Conservation (phyloP, 345 rosid species). For the Citrus glauca region DNA sequence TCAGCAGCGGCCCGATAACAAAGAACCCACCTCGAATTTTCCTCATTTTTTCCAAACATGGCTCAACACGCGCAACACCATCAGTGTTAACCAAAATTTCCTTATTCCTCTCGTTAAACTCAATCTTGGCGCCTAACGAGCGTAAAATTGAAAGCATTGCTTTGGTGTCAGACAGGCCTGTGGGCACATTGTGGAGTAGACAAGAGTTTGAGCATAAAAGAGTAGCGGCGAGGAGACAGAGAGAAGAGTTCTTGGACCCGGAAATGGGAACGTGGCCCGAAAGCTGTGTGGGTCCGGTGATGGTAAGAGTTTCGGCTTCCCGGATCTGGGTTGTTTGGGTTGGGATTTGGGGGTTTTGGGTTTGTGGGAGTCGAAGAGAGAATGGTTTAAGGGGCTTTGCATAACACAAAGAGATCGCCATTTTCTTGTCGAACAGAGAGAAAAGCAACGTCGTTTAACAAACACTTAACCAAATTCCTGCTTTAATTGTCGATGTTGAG, state of each 20-base stretch:
- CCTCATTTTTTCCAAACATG: constrained; percentile 21
- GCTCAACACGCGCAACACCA: constrained; percentile 12
- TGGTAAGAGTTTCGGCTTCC: constrained; percentile 8
- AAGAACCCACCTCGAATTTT: constrained; percentile 31
- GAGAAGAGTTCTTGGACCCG: constrained; percentile 33
- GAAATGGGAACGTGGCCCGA: constrained; percentile 29
- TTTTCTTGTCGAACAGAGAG: background rate
- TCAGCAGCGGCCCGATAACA: constrained; percentile 29
- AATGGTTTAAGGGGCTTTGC: background rate
- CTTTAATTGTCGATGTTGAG: too few species aligned
- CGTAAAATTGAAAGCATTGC: constrained; percentile 21
- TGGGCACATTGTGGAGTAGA: constrained; percentile 18
- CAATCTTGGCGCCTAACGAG: constrained; percentile 26
- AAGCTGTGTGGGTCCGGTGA: constrained; percentile 31
- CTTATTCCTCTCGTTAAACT: background rate
- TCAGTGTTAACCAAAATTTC: constrained; percentile 12
- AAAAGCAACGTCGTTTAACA: background rate
- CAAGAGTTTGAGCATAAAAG: constrained; percentile 26
- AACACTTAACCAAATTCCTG: too few species aligned
- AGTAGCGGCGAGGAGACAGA: constrained; percentile 30
- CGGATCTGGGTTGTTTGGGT: background rate
- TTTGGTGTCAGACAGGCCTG: constrained; percentile 3
- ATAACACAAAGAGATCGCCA: background rate
- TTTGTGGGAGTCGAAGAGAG: background rate
- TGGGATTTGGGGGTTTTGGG: background rate